These are phyloP conservation scores for Ogataea dorogensis DNA, from an alignment of 805 yeast species.

Conservation along the genomic window DNA sequence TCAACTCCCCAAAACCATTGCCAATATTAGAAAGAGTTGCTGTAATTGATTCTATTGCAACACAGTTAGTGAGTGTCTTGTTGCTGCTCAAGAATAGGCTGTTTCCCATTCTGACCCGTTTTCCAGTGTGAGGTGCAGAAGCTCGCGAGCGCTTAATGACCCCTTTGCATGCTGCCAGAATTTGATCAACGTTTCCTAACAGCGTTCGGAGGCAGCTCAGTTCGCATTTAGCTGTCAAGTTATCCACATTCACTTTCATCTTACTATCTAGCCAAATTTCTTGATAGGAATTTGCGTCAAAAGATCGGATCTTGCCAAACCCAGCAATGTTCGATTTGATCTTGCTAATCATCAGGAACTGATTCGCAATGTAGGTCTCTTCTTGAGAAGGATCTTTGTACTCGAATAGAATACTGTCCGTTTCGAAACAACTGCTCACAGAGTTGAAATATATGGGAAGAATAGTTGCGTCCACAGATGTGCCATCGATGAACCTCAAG, in stretches of 20 bases:
- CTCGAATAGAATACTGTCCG: constrained; percentile 35
- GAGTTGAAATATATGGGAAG: constrained; percentile 48
- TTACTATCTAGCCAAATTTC: constrained; percentile 25
- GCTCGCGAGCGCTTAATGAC: not conserved
- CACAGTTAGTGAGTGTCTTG: constrained; percentile 16
- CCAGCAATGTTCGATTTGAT: constrained; percentile 8
- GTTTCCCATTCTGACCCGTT: constrained; percentile 25
- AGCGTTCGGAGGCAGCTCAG: constrained; percentile 30
- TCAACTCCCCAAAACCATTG: constrained; percentile 35
- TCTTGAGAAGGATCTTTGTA: constrained; percentile 3
- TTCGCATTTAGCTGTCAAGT: constrained; percentile 31
- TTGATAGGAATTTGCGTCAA: constrained; percentile 30
- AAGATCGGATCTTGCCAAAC: constrained; percentile 20
- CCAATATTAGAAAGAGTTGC: constrained; percentile 23
- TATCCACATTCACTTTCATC: constrained; percentile 17
- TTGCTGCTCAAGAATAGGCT: constrained; percentile 25
- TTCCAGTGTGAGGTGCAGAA: constrained; percentile 4
- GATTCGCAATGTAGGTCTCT: constrained; percentile 11
- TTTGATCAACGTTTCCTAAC: constrained; percentile 6
- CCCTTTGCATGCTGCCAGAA: constrained; percentile 1
- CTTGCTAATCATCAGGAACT: constrained; percentile 28
- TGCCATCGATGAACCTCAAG: constrained; percentile 22
- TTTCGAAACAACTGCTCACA: constrained; percentile 30
- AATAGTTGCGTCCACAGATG: constrained; percentile 29
- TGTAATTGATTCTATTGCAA: constrained; percentile 16